These are phyloP conservation scores for Phytophthora ohioensis DNA, from an alignment of 352 stramenopile species.

Conservation along the genomic window DNA sequence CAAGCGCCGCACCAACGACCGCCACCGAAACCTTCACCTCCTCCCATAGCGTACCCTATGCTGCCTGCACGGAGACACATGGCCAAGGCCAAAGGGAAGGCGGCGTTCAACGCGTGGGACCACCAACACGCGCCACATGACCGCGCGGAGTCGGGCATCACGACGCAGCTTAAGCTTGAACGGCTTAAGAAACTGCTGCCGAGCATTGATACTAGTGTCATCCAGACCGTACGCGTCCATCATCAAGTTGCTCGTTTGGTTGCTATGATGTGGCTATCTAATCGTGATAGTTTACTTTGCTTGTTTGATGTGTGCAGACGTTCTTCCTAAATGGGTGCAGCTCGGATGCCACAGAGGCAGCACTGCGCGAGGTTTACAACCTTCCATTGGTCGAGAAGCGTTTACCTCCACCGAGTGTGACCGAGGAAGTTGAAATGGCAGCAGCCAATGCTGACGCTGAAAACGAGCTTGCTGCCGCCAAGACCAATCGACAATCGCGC, in stretches of 20 bases:
- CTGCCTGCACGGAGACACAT: conserved; percentile 22
- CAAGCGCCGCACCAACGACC: conserved; percentile 36
- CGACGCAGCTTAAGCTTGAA: conserved; percentile 74
- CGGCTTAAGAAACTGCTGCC: conserved; percentile 68
- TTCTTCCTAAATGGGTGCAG: conserved; percentile 75
- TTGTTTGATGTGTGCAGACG: conserved; percentile 47
- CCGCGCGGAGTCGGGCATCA: conserved; percentile 56
- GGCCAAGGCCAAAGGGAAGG: conserved; percentile 24
- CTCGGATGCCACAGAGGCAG: conserved; percentile 70
- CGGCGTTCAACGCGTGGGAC: conserved; percentile 43
- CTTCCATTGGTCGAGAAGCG: conserved; percentile 44
- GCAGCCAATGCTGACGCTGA: conserved; percentile 27
- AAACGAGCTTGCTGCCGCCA: conserved; percentile 23
- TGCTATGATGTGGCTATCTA: not conserved
- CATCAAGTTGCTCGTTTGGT: not conserved
- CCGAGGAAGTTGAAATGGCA: conserved; percentile 40
- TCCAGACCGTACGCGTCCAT: conserved; percentile 53
- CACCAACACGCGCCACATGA: conserved; percentile 30
- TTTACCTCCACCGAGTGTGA: conserved; percentile 8
- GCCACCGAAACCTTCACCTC: conserved; percentile 41
- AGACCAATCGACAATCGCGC: conserved; percentile 4
- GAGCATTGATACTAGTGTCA: conserved; percentile 56
- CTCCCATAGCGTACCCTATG: conserved; percentile 30
- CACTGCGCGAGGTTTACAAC: conserved; percentile 70
- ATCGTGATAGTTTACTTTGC: conserved; percentile 13